Conservation (phyloP, 768 basidiomycete species). For the Gautieria morchelliformis region DNA sequence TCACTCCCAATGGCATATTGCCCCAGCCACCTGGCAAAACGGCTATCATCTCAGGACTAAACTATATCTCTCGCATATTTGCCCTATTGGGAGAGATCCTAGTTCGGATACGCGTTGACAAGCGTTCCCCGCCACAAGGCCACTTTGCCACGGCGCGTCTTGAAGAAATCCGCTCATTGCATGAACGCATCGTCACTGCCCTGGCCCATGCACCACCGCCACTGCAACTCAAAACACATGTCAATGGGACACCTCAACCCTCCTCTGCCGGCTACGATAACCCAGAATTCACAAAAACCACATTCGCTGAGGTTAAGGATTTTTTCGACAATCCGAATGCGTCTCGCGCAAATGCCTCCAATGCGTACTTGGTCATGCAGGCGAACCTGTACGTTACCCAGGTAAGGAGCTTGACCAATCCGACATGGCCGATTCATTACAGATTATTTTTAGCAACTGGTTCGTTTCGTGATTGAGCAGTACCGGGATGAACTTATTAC, state of each 20-base stretch:
- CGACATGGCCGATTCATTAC: background rate
- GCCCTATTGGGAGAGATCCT: conserved; percentile 79
- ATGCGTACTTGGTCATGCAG: conserved; percentile 87
- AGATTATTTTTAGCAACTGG: conserved; percentile 59
- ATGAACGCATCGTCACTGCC: conserved; percentile 63
- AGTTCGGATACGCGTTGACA: conserved; percentile 79
- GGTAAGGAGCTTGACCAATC: conserved; percentile 31
- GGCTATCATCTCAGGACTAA: conserved; percentile 76
- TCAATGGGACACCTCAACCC: conserved; percentile 34
- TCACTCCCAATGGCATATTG: conserved; percentile 75
- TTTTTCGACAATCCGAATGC: conserved; percentile 90
- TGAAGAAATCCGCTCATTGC: conserved; percentile 76
- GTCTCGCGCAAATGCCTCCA: conserved; percentile 73
- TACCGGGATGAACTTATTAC: conserved; percentile 79
- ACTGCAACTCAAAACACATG: conserved; percentile 51
- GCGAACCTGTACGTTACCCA: conserved; percentile 90
- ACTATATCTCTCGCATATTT: conserved; percentile 80
- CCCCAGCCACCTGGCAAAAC: conserved; percentile 85
- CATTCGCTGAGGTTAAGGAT: conserved; percentile 81
- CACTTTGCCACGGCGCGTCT: conserved; percentile 78
- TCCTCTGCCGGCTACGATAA: conserved; percentile 54
- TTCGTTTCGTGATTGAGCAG: conserved; percentile 86
- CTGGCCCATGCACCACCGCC: conserved; percentile 70
- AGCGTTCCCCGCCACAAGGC: conserved; percentile 75
- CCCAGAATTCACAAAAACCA: conserved; percentile 68